These are phyloP conservation scores for Kazachstania martiniae DNA, from an alignment of 805 yeast genomes.

Conservation along the genomic window DNA sequence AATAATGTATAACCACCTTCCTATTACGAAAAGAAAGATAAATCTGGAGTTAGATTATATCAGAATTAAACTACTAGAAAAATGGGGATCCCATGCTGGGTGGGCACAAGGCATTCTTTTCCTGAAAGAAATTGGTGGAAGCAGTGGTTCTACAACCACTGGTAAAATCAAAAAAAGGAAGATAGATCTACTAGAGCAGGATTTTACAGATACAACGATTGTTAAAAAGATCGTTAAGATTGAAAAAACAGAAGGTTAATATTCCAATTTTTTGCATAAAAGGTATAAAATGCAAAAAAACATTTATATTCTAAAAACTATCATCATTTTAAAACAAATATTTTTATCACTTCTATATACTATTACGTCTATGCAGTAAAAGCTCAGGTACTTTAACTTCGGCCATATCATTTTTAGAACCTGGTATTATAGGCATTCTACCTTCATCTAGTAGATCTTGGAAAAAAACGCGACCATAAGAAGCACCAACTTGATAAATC, in stretches of 20 bases:
- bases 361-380: slow-evolving; percentile 47
- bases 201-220: too few species aligned
- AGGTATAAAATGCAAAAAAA: too few species aligned
- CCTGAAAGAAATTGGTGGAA: slow-evolving; percentile 73
- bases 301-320: neutral
- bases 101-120: slow-evolving; percentile 97
- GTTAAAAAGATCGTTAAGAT: slow-evolving; percentile 4
- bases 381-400: slow-evolving; percentile 26
- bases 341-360: too few species aligned
- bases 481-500: slow-evolving; percentile 69
- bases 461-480: slow-evolving; percentile 54
- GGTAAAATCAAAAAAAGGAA: slow-evolving; percentile 17
- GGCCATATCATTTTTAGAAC: slow-evolving; percentile 24
- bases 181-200: too few species aligned
- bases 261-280: too few species aligned
- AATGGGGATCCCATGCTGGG: slow-evolving; percentile 91
- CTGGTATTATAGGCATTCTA: slow-evolving; percentile 54
- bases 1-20: slow-evolving; percentile 18
- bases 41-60: slow-evolving; percentile 35
- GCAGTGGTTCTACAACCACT: slow-evolving; percentile 48
- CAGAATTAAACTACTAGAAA: slow-evolving; percentile 43
- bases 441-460: slow-evolving; percentile 41
- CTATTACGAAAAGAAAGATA: slow-evolving; percentile 25
- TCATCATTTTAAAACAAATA: too few species aligned
- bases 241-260: neutral